A percentile compares a stretch with the other conserved stretches of the same genome.
Evolutionary conservation across 495 filamentous ascomycete genomes (phyloP).

Genomic region (Penicillium angulare): DNA sequence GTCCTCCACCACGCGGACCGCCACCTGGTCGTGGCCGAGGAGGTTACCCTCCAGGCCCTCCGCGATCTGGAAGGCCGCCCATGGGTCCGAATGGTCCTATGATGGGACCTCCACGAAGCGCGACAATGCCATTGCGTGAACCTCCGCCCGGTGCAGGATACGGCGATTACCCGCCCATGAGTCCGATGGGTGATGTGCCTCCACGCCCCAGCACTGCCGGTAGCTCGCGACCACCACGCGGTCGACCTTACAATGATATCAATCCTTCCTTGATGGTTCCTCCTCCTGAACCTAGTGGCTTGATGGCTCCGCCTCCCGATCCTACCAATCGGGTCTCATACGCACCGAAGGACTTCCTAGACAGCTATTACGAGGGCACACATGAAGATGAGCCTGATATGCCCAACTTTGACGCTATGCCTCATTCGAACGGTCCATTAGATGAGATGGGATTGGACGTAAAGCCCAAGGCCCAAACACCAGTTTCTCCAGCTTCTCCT

Average conservation of each 20-base stretch:
- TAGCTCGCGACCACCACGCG: conserved; percentile 15
- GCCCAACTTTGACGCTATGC: conserved; percentile 73
- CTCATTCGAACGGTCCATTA: conserved; percentile 38
- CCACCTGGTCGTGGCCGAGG: conserved; percentile 22
- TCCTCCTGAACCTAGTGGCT: conserved; percentile 16
- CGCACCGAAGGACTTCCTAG: conserved; percentile 35
- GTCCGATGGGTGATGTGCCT: conserved; percentile 13
- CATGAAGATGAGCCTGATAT: conserved; percentile 53
- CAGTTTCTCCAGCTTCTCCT: conserved; percentile 16
- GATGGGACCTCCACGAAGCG: conserved; percentile 33
- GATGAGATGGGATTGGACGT: conserved; percentile 50
- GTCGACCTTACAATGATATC: conserved; percentile 14
- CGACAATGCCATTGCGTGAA: conserved; percentile 35
- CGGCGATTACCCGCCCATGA: conserved; percentile 25
- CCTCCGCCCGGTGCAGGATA: conserved; percentile 32
- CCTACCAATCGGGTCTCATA: conserved; percentile 25
- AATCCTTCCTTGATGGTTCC: conserved; percentile 17
- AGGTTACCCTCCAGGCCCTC: conserved; percentile 14
- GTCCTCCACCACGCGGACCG: conserved; percentile 24
- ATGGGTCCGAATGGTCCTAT: conserved; percentile 8
- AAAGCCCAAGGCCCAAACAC: conserved; percentile 19
- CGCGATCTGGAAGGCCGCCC: conserved; percentile 3
- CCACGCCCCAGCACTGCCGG: conserved; percentile 31
- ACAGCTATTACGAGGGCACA: conserved; percentile 39
- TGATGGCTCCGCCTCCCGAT: conserved; percentile 19